Base-by-base conservation (phyloP, 2,329 filamentous ascomycete species). In the Sporothrix pallida region DNA sequence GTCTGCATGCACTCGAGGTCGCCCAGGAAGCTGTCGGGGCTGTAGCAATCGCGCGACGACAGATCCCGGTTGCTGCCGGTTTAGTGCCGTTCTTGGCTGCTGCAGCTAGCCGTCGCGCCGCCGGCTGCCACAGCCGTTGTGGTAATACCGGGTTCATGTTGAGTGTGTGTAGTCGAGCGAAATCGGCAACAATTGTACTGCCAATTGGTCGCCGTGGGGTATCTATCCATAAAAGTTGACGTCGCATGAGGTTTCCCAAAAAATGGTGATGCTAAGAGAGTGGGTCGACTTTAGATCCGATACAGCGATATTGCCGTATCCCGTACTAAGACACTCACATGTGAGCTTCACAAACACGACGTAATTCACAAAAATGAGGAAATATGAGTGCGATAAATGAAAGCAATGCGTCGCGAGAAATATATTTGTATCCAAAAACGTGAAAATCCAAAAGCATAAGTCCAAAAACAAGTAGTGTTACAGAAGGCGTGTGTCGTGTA, bases 111-210 rank as follows among this genome's bases (percentile, higher is more conserved):
- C 62, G 62, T 37, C 62, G 54, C 1, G 20, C 12, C 3, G 62
- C 37, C 7, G 74, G 74, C 68, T 69, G 60, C 68, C 62, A 70
- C n/a, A 63, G 20, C 17, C 68, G 52, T 13, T 70, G 74, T 54
- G 67, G 52, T 58, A 73, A 20, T 71, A 54, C 69, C 2, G 68
- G 12, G n/a, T 65, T 70, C 73, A 74, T 74, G 3, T 6, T 74
- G 20, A 7, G 17, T 5, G 2, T 67, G n/a, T 37, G 46, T 31
- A 15, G 15, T 9, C 23, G 26, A n/a, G n/a, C 48, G 1, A 20
- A 20, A 3, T 5, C 23, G 26, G n/a, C 44, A 44, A 23, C 13
- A 10, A 17, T 7, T 20, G 42, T 31, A 46, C 20, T 37, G 54
- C 48, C 69, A 56, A 72, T 69, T 23, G 60, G 70, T 52, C 70